Evolutionary conservation across 2,329 filamentous ascomycete species (phyloP).

Genomic region (Meredithiella fracta): DNA sequence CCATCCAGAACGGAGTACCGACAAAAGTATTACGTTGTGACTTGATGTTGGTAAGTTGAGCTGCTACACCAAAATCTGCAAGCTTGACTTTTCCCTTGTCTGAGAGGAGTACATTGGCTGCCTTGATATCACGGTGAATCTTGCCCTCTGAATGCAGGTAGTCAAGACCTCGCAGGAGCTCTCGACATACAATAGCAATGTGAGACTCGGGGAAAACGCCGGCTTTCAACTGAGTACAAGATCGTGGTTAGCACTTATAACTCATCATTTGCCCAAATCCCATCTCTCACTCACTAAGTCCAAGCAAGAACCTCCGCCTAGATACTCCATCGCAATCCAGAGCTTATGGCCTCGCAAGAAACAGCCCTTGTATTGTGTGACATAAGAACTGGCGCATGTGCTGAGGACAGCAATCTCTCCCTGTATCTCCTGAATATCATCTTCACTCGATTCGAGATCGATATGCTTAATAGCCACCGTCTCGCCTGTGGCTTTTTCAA

Average conservation of each 20-base stretch:
- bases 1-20: slow-evolving; percentile 96
- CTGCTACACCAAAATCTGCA: slow-evolving; percentile 92
- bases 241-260: background rate
- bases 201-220: slow-evolving; percentile 76
- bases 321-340: slow-evolving; percentile 99
- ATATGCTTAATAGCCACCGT: slow-evolving; percentile 97
- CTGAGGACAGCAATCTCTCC: slow-evolving; percentile 91
- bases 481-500: slow-evolving; percentile 78
- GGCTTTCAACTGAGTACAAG: slow-evolving; percentile 55
- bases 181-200: slow-evolving; percentile 85
- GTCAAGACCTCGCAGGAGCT: slow-evolving; percentile 75
- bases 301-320: slow-evolving; percentile 87
- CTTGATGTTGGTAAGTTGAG: slow-evolving; percentile 93
- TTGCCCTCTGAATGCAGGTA: slow-evolving; percentile 91
- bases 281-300: slow-evolving; percentile 50
- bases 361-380: slow-evolving; percentile 91
- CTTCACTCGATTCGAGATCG: slow-evolving; percentile 94
- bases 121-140: slow-evolving; percentile 93
- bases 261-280: background rate
- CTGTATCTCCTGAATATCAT: slow-evolving; percentile 96
- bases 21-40: slow-evolving; percentile 96
- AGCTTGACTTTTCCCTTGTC: slow-evolving; percentile 83
- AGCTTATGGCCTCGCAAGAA: slow-evolving; percentile 92
- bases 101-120: slow-evolving; percentile 87
- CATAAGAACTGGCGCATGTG: slow-evolving; percentile 83